A percentile compares a stretch with the other conserved stretches of the same genome.
These are phyloP conservation scores for Trypanosoma avium DNA, from an alignment of 208 protist species.

Conservation along the genomic window DNA sequence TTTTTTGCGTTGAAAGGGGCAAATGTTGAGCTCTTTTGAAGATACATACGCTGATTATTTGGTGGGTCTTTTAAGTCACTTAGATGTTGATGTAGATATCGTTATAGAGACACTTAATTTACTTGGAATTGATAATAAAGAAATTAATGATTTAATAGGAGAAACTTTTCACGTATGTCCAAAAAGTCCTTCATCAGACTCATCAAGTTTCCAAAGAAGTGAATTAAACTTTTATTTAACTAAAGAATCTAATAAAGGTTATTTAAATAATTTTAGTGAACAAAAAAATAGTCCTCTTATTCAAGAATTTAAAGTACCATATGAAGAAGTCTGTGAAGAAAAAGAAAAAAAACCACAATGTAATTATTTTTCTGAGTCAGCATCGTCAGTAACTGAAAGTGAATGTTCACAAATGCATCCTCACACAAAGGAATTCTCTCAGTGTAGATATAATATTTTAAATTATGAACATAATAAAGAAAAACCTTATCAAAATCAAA, in stretches of 20 bases:
- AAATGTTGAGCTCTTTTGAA: constrained; percentile 43
- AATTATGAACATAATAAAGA: too few relatives aligned
- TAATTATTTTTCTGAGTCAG: too few relatives aligned
- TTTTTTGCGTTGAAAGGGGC: too few relatives aligned
- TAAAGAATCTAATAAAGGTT: neutral
- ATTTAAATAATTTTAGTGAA: neutral
- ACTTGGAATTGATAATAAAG: constrained; percentile 41
- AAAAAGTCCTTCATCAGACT: constrained; percentile 14
- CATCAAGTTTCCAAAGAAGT: neutral
- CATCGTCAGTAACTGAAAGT: too few relatives aligned
- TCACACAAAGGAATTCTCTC: too few relatives aligned
- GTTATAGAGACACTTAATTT: constrained; percentile 48
- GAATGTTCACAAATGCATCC: too few relatives aligned
- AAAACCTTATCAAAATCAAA: too few relatives aligned
- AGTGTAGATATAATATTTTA: too few relatives aligned
- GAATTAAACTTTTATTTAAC: neutral
- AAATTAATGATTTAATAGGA: constrained; percentile 53
- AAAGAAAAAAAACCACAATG: too few relatives aligned
- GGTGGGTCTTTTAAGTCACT: constrained; percentile 20
- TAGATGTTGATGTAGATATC: constrained; percentile 42
- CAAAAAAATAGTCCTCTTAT: neutral
- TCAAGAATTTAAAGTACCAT: too few relatives aligned
- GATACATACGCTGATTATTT: constrained; percentile 65
- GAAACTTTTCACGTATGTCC: constrained; percentile 19
- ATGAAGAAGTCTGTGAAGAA: too few relatives aligned